Evolutionary conservation across 345 rosid genomes (phyloP).

Genomic region (Theobroma cacao): DNA sequence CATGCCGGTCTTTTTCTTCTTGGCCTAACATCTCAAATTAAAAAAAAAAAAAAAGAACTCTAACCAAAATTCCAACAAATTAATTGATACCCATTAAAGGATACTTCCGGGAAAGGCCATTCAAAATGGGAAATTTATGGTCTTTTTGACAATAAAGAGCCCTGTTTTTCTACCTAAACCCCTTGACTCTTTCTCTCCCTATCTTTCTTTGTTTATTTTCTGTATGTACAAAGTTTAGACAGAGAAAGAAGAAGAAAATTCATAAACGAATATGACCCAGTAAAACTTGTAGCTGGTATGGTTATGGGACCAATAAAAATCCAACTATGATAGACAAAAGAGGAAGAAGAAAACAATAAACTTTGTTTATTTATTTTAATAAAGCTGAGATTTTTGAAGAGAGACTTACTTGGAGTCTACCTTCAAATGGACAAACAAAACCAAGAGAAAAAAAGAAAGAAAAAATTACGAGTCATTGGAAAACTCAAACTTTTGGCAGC

Average conservation of each 20-base stretch:
- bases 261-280: constrained; percentile 49
- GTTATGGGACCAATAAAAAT: not conserved
- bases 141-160: constrained; percentile 27
- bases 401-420: constrained; percentile 20
- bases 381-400: constrained; percentile 18
- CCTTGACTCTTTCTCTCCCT: constrained; percentile 36
- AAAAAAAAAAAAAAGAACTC: constrained; percentile 9
- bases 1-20: constrained; percentile 33
- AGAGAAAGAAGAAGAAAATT: constrained; percentile 38
- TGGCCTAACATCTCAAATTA: constrained; percentile 41
- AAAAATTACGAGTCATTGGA: not conserved
- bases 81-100: constrained; percentile 35
- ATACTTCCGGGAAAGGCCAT: constrained; percentile 36
- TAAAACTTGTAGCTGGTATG: constrained; percentile 24
- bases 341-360: not conserved
- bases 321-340: constrained; percentile 19
- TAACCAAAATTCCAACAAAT: constrained; percentile 17
- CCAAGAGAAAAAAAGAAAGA: not conserved
- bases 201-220: constrained; percentile 6
- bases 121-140: constrained; percentile 21
- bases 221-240: not conserved
- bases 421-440: not conserved
- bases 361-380: not conserved
- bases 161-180: constrained; percentile 32
- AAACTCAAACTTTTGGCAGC: not conserved